Evolutionary conservation across 2,329 filamentous ascomycete species (phyloP), one percentile per base, ranked within the genome.

Genomic region (Cucurbitaria berberidis): DNA sequence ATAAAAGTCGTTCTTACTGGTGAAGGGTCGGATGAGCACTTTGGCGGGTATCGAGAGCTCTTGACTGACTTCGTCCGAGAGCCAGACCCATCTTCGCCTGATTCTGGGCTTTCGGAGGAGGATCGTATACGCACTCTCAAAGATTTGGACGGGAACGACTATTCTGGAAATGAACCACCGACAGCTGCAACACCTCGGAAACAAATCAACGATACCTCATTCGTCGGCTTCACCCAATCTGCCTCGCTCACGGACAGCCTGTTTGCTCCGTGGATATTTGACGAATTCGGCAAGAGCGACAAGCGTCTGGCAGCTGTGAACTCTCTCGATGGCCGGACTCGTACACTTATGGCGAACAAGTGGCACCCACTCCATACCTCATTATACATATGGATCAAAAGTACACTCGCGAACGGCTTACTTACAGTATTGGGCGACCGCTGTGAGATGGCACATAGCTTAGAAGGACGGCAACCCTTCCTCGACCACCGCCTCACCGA

Each of bases 1-100:
- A 76, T 81, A 64, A 83, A 83, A 52, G 82, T 84, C 4, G 78
- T 86, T 2, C 69, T 86, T 3, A 84, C 81, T 0, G 78, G 77
- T 19, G 80, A 83, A 60, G 81, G 81, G 4, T 69, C 80, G 8
- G 83, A 85, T 55, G 83, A 85, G 69, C 75, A 80, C 45, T 85
- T 85, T 62, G 78, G 73, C 2, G 83, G 83, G 26, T 86, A 85
- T 55, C 68, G 74, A 0, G 69, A 75, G 41, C 81, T 80, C 48
- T 61, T 76, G 0, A 68, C 76, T 0, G 81, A 84, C 46, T 78
- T 77, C 46, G 72, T 86, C 1, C 74, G 77, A 10, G 82, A 84
- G 58, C 61, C 76, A 1, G 83, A 85, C 57, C 42, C 41, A 18
- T 48, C 63, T 19, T 62, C 45, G 52, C 57, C 58, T 1, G 40